A percentile compares a stretch with the other conserved stretches of the same genome.
These are phyloP conservation scores for Calonectria honghensis DNA, from an alignment of 2,329 filamentous ascomycete species.

Conservation along the genomic window DNA sequence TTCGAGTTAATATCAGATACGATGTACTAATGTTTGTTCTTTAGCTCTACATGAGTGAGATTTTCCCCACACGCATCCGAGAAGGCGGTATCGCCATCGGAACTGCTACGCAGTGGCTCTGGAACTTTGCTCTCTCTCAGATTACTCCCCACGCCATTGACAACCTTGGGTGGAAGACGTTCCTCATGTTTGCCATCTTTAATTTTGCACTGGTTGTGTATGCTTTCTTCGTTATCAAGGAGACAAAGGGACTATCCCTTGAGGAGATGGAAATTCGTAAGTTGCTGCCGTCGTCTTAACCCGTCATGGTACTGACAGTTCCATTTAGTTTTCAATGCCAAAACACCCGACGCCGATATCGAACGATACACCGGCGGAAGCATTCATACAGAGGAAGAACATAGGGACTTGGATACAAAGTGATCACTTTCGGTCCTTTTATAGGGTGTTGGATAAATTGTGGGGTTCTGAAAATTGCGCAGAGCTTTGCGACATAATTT, in stretches of 20 bases:
- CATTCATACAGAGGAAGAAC: constrained; percentile 34
- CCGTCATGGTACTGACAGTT: constrained; percentile 4
- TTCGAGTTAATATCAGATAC: not conserved
- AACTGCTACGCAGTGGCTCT: constrained; percentile 70
- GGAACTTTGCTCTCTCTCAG: constrained; percentile 70
- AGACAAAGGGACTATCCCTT: constrained; percentile 55
- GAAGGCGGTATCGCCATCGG: constrained; percentile 70
- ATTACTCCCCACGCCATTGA: constrained; percentile 68
- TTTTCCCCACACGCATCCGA: constrained; percentile 71
- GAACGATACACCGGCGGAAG: constrained; percentile 31
- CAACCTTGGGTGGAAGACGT: constrained; percentile 68
- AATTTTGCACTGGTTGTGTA: constrained; percentile 67
- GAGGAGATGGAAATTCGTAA: constrained; percentile 54
- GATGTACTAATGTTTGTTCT: not conserved
- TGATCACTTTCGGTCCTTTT: not conserved
- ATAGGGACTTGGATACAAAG: constrained; percentile 14
- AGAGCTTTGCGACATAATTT: not conserved
- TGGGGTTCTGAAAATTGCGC: not conserved
- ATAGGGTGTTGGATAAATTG: not conserved
- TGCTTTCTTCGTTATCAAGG: constrained; percentile 65
- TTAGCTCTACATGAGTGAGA: constrained; percentile 67
- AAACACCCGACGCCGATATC: constrained; percentile 42
- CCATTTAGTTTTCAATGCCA: constrained; percentile 49
- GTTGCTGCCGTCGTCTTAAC: not conserved
- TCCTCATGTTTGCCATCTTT: constrained; percentile 70